A percentile compares a stretch with the other conserved stretches of the same genome.
These are phyloP conservation scores for Cantharellus anzutake DNA, from an alignment of 768 basidiomycete genomes.

Conservation along the genomic window DNA sequence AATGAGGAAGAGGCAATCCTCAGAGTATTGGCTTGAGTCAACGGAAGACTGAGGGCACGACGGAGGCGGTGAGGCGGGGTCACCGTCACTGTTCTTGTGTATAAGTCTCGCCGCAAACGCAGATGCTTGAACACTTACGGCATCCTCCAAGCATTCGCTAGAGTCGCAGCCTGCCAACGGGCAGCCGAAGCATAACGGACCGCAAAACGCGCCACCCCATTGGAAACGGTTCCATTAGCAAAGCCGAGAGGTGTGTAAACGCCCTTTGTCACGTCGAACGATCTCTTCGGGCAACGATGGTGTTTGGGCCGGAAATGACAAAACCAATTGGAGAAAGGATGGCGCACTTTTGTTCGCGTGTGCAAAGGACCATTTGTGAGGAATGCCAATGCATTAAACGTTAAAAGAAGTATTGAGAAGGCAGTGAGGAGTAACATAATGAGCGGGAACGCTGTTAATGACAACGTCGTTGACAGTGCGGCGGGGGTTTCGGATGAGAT, in stretches of 20 bases:
- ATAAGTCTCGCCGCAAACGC: not conserved
- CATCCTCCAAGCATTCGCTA: conserved; percentile 36
- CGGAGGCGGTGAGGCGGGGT: conserved; percentile 38
- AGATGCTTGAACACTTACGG: conserved; percentile 29
- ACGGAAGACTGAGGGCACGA: conserved; percentile 47
- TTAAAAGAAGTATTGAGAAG: too few relatives aligned
- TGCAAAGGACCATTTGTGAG: too few relatives aligned
- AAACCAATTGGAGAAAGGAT: too few relatives aligned
- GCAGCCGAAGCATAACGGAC: conserved; percentile 47
- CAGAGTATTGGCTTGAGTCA: conserved; percentile 29
- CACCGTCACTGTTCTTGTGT: conserved; percentile 13
- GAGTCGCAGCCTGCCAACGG: conserved; percentile 39
- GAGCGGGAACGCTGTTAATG: too few relatives aligned
- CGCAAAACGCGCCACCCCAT: conserved; percentile 35
- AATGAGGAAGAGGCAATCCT: conserved; percentile 71
- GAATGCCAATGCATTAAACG: too few relatives aligned
- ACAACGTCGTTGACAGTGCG: too few relatives aligned
- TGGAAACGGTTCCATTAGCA: conserved; percentile 31
- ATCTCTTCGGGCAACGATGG: too few relatives aligned
- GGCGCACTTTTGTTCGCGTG: too few relatives aligned
- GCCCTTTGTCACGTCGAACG: not conserved
- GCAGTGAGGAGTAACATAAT: too few relatives aligned
- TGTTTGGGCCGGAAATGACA: too few relatives aligned
- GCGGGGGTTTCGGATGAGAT: too few relatives aligned
- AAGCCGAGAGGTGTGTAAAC: conserved; percentile 34